Conservation (phyloP, 2,329 filamentous ascomycete species). For the Emericellopsis atlantica region DNA sequence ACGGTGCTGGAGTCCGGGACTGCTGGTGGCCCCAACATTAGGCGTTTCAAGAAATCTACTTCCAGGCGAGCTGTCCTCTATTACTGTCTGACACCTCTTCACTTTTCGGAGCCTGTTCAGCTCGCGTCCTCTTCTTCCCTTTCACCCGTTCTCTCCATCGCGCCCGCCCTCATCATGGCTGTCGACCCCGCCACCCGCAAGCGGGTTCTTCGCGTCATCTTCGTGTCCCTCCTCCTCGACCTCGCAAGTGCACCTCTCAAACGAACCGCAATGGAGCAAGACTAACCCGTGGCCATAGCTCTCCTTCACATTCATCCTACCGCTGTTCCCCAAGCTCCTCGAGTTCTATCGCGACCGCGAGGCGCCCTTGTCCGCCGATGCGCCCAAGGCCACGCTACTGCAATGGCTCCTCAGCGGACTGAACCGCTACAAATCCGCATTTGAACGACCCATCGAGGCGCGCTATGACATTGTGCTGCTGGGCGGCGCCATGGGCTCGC, state of each 20-base stretch:
- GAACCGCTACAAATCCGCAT: slow-evolving; percentile 90
- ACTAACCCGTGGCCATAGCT: slow-evolving; percentile 41
- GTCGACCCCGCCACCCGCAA: slow-evolving; percentile 52
- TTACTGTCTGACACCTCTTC: no score
- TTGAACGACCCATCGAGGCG: slow-evolving; percentile 84
- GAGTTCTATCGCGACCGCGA: slow-evolving; percentile 91
- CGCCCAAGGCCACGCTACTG: slow-evolving; percentile 49
- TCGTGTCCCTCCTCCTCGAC: slow-evolving; percentile 80
- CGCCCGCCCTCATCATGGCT: slow-evolving; percentile 19
- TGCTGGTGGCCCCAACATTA: no score
- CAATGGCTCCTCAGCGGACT: slow-evolving; percentile 69
- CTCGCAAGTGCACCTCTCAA: slow-evolving; percentile 43
- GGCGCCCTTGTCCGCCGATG: slow-evolving; percentile 31
- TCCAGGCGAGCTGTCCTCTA: no score
- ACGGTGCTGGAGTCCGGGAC: no score
- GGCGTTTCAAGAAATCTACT: no score
- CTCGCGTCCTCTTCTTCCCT: no score
- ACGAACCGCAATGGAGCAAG: not conserved
- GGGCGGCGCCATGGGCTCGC: slow-evolving; percentile 81
- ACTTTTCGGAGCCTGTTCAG: no score
- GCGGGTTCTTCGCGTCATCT: slow-evolving; percentile 74
- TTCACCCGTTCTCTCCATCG: no score
- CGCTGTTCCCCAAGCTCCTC: slow-evolving; percentile 87
- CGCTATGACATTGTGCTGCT: slow-evolving; percentile 95
- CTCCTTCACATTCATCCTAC: slow-evolving; percentile 96